Conservation (phyloP, 106 monocot species). For the Allium cepa region DNA sequence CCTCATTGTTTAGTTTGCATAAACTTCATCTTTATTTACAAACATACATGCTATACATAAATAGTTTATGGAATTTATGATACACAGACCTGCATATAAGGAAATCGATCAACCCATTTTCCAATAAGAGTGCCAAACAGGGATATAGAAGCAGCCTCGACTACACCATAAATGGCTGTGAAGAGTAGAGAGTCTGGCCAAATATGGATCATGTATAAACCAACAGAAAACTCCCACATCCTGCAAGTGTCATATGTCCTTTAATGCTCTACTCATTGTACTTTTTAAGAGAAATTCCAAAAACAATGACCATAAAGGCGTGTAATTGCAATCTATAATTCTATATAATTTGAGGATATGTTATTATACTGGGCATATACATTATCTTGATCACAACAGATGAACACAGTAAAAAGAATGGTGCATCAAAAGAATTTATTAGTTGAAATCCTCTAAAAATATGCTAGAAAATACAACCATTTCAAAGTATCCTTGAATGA, state of each 20-base stretch:
- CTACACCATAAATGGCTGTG: constrained; percentile 85
- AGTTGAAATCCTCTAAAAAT: no score
- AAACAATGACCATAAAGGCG: neutral
- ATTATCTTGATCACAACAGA: neutral
- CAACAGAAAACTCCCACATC: constrained; percentile 99
- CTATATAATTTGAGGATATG: neutral
- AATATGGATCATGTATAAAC: constrained; percentile 85
- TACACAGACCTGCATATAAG: constrained; percentile 43
- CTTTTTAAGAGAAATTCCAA: neutral
- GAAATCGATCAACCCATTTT: constrained; percentile 45
- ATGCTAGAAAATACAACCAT: no score
- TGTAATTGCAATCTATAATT: neutral
- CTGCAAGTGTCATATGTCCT: constrained; percentile 19
- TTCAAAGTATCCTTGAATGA: no score
- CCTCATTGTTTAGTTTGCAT: no score
- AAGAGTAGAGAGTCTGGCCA: constrained; percentile 88
- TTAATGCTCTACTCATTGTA: no score
- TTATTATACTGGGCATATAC: neutral
- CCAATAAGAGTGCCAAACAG: constrained; percentile 72
- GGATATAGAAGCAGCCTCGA: constrained; percentile 67
- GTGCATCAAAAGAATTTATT: no score
- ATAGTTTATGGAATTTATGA: neutral
- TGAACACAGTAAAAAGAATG: neutral
- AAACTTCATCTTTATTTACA: no score
- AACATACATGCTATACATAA: neutral